Conservation (phyloP, 192 early-diverging fungal species). For the Entomortierella chlamydospora region DNA sequence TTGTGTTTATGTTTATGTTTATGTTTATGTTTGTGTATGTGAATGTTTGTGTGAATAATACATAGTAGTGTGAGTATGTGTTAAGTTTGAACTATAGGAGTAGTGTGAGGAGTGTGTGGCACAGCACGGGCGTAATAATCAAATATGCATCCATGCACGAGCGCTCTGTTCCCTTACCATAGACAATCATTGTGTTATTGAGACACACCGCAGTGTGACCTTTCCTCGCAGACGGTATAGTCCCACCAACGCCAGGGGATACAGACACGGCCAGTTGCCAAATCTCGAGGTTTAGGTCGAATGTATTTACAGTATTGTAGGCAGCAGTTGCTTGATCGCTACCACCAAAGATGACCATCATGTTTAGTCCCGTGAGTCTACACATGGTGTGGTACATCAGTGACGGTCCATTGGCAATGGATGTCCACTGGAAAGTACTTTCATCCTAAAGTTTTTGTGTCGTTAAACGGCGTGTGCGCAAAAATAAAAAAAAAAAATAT, state of each 20-base stretch:
- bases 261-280: conserved; percentile 65
- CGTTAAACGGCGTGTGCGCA: neutral
- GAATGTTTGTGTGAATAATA: neutral
- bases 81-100: too few relatives aligned
- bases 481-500: too few relatives aligned
- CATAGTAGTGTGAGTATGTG: too few relatives aligned
- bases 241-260: conserved; percentile 43
- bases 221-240: conserved; percentile 63
- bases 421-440: conserved; percentile 66
- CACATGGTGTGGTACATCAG: conserved; percentile 66
- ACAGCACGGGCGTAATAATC: too few relatives aligned
- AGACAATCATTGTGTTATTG: conserved; percentile 75
- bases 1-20: neutral
- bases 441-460: conserved; percentile 38
- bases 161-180: conserved; percentile 54
- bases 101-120: too few relatives aligned
- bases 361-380: conserved; percentile 66
- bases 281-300: conserved; percentile 57
- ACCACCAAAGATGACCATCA: conserved; percentile 75
- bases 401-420: conserved; percentile 67
- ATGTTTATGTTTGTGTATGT: neutral
- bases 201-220: conserved; percentile 76
- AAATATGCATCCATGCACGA: too few relatives aligned
- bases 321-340: conserved; percentile 59
- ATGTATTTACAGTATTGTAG: conserved; percentile 65